A percentile compares a stretch with the other conserved stretches of the same genome.
Evolutionary conservation across 140 eudicot genomes (phyloP).

Genomic region (Oenanthe javanica): DNA sequence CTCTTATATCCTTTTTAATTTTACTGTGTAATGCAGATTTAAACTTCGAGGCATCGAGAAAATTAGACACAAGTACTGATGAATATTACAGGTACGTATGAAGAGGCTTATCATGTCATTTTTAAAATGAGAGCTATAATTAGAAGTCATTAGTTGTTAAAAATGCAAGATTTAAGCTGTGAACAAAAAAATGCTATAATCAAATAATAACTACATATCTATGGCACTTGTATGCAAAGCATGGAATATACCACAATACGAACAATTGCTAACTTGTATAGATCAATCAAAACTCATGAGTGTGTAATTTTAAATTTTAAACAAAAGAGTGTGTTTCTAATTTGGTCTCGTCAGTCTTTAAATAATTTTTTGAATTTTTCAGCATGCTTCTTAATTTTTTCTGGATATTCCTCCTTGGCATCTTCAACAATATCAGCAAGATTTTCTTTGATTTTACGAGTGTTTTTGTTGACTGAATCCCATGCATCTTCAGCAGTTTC

Average conservation of each 20-base stretch:
- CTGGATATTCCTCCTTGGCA: conserved; percentile 33
- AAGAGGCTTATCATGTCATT: background rate
- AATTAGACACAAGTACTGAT: background rate
- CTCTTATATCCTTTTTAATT: background rate
- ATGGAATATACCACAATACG: background rate
- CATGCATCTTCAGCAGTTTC: conserved; percentile 67
- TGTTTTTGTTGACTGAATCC: conserved; percentile 48
- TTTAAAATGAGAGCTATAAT: background rate
- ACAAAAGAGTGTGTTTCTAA: background rate
- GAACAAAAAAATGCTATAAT: background rate
- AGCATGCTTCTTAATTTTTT: conserved; percentile 27
- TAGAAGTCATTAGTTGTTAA: background rate
- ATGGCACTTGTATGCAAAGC: background rate
- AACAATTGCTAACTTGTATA: background rate
- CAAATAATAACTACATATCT: background rate
- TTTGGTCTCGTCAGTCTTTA: background rate
- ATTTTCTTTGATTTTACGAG: conserved; percentile 49
- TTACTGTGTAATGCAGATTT: background rate
- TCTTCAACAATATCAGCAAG: conserved; percentile 47
- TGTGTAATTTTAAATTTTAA: background rate
- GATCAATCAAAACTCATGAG: too few relatives aligned
- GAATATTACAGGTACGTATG: background rate
- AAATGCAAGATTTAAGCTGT: background rate
- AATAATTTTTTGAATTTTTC: background rate
- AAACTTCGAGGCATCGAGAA: background rate